A percentile compares a stretch with the other conserved stretches of the same genome.
These are phyloP conservation scores for Leishmania braziliensis DNA, from an alignment of 208 protist genomes.

Conservation along the genomic window DNA sequence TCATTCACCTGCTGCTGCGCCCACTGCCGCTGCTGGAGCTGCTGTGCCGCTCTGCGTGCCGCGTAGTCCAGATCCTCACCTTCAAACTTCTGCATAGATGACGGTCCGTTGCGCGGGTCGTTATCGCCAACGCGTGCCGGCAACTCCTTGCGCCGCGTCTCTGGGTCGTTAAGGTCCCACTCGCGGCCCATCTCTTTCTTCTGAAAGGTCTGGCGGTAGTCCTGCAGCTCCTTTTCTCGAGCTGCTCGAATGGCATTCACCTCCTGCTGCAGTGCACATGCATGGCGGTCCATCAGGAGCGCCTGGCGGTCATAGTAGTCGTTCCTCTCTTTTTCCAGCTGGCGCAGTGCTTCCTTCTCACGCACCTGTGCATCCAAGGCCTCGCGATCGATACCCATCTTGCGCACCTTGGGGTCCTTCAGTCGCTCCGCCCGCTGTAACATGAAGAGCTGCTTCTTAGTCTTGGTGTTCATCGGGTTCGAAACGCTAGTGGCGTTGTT, in stretches of 20 bases:
- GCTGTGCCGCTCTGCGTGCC: constrained; percentile 72
- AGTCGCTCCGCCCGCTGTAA: constrained; percentile 89
- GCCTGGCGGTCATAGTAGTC: constrained; percentile 88
- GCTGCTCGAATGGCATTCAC: constrained; percentile 76
- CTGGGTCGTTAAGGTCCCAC: constrained; percentile 93
- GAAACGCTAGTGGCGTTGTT: constrained; percentile 11
- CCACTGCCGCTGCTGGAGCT: constrained; percentile 87
- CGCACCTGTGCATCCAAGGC: constrained; percentile 91
- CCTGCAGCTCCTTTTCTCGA: constrained; percentile 79
- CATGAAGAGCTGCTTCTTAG: constrained; percentile 89
- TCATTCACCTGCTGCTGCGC: constrained; percentile 87
- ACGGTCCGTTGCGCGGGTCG: constrained; percentile 85
- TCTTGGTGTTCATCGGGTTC: constrained; percentile 24
- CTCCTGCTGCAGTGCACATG: constrained; percentile 86
- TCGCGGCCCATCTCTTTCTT: constrained; percentile 80
- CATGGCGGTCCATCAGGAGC: constrained; percentile 90
- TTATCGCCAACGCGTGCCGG: constrained; percentile 88
- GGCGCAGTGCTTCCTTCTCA: constrained; percentile 84
- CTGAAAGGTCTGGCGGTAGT: constrained; percentile 90
- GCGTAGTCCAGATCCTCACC: constrained; percentile 90
- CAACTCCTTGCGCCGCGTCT: constrained; percentile 76
- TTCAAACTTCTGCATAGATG: constrained; percentile 90
- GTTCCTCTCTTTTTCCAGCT: constrained; percentile 86
- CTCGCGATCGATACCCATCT: constrained; percentile 92
- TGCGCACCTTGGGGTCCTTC: constrained; percentile 89